phyloP scores from a whole-genome alignment of 345 rosid species.

The Theobroma cacao region DNA sequence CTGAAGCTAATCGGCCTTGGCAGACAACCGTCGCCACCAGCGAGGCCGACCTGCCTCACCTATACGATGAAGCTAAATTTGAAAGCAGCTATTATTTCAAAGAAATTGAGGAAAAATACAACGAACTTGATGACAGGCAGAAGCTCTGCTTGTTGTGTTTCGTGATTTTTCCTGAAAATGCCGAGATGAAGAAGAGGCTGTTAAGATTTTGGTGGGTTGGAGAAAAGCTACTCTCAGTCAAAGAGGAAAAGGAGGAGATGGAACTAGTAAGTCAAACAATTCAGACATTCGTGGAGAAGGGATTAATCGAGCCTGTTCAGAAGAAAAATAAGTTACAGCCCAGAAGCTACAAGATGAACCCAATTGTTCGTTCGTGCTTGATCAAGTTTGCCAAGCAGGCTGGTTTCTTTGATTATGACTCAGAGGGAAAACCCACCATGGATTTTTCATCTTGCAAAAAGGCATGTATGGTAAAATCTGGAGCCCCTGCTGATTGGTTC shows the following conservation, averaged over 20 bases:
- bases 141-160: constrained; percentile 40
- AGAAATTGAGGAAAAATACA: constrained; percentile 4
- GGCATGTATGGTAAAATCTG: constrained; percentile 41
- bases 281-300: constrained; percentile 1
- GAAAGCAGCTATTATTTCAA: not conserved
- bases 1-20: constrained; percentile 17
- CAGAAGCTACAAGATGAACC: constrained; percentile 41
- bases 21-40: constrained; percentile 12
- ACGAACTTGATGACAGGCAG: not conserved
- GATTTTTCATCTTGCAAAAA: constrained; percentile 8
- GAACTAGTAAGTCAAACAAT: constrained; percentile 8
- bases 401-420: constrained; percentile 21
- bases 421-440: constrained; percentile 24
- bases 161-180: constrained; percentile 45
- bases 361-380: constrained; percentile 39
- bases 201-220: constrained; percentile 60
- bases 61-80: constrained; percentile 7
- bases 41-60: constrained; percentile 11
- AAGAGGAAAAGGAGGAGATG: constrained; percentile 16
- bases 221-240: constrained; percentile 27
- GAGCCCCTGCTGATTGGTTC: not conserved
- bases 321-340: constrained; percentile 23
- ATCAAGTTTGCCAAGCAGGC: constrained; percentile 24
- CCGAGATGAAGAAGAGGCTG: constrained; percentile 39
- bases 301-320: constrained; percentile 34